Percentiles rank a stretch among this genome's conserved stretches.
Conservation (phyloP, 2,329 filamentous ascomycete species). For the Cordyceps fumosorosea region DNA sequence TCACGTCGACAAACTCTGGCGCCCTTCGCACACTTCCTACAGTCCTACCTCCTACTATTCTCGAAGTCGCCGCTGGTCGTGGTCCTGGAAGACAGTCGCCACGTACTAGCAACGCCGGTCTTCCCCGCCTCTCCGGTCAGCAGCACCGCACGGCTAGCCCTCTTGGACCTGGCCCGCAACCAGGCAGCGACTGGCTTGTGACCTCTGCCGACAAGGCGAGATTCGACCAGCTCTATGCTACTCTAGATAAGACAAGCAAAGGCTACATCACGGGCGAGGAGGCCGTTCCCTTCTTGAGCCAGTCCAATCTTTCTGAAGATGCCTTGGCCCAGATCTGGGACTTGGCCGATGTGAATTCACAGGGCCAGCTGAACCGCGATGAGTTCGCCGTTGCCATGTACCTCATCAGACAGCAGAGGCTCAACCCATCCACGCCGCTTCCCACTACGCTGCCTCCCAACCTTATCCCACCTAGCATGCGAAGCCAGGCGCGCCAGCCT, state of each 20-base stretch:
- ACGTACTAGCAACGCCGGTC: constrained; percentile 52
- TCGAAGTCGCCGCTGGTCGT: constrained; percentile 79
- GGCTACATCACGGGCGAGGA: constrained; percentile 91
- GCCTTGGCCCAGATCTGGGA: constrained; percentile 94
- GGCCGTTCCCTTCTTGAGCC: constrained; percentile 88
- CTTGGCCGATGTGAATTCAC: constrained; percentile 85
- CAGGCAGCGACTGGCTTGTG: constrained; percentile 66
- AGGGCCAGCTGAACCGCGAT: constrained; percentile 76
- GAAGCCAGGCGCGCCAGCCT: constrained; percentile 49
- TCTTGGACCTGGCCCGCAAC: constrained; percentile 38
- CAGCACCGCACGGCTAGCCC: constrained; percentile 57
- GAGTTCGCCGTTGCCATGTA: constrained; percentile 98
- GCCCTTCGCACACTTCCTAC: constrained; percentile 72
- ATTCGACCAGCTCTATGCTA: constrained; percentile 81
- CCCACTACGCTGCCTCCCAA: constrained; percentile 74
- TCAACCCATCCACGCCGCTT: constrained; percentile 55
- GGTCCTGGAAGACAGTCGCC: constrained; percentile 43
- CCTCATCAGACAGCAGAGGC: constrained; percentile 83
- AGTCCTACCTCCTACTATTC: constrained; percentile 75
- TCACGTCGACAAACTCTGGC: constrained; percentile 85
- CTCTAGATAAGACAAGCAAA: constrained; percentile 71
- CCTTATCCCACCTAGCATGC: constrained; percentile 80
- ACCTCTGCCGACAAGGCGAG: constrained; percentile 75
- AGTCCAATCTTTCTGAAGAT: constrained; percentile 84
- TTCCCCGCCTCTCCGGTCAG: constrained; percentile 74